These are phyloP conservation scores for Polygonum maritimum DNA, from an alignment of 148 eudicot species.

Conservation along the genomic window DNA sequence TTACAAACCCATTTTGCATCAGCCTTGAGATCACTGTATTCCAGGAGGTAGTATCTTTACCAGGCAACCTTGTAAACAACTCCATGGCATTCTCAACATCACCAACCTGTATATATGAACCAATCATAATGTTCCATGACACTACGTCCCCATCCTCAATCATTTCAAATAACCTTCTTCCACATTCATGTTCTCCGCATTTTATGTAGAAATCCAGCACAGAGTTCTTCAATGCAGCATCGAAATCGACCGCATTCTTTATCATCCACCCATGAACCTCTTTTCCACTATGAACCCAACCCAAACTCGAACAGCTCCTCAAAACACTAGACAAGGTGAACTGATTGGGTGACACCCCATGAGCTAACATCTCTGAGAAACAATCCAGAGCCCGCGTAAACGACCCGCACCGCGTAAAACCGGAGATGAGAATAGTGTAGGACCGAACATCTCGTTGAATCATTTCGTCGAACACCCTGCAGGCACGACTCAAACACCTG, in stretches of 20 bases:
- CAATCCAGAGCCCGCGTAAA: slow-evolving; percentile 30
- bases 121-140: slow-evolving; percentile 72
- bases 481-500: slow-evolving; percentile 31
- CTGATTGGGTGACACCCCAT: slow-evolving; percentile 51
- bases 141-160: slow-evolving; percentile 33
- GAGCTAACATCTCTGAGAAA: slow-evolving; percentile 40
- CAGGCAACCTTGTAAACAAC: slow-evolving; percentile 44
- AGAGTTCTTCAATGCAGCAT: slow-evolving; percentile 56
- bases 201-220: slow-evolving; percentile 62
- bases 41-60: slow-evolving; percentile 59
- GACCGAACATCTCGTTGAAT: slow-evolving; percentile 52
- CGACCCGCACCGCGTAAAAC: slow-evolving; percentile 35
- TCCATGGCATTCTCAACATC: slow-evolving; percentile 38
- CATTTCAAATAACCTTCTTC: slow-evolving; percentile 35
- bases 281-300: slow-evolving; percentile 34
- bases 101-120: slow-evolving; percentile 34
- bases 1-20: slow-evolving; percentile 39
- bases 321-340: slow-evolving; percentile 70
- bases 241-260: slow-evolving; percentile 35
- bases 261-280: slow-evolving; percentile 60
- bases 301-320: slow-evolving; percentile 51
- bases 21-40: slow-evolving; percentile 69
- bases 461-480: slow-evolving; percentile 69
- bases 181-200: slow-evolving; percentile 36
- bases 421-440: slow-evolving; percentile 69